Evolutionary conservation across 192 early-diverging fungal species (phyloP).

Genomic region (Geosiphon pyriformis): DNA sequence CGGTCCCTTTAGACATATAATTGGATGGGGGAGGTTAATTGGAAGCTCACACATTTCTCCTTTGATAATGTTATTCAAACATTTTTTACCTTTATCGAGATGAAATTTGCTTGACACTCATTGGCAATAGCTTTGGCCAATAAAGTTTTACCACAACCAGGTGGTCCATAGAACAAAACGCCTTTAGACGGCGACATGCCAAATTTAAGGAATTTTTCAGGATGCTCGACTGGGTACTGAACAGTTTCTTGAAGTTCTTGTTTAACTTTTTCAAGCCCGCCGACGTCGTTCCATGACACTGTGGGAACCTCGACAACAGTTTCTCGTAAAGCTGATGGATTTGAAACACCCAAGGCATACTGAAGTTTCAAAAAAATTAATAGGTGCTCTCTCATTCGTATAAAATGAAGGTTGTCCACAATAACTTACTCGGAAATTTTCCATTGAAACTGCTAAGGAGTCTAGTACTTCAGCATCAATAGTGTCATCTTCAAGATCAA

Average conservation of each 20-base stretch:
- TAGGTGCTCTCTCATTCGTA: constrained; percentile 5
- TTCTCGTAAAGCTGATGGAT: constrained; percentile 98
- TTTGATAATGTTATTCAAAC: too few species aligned
- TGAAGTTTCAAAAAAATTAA: constrained; percentile 7
- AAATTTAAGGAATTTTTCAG: constrained; percentile 99
- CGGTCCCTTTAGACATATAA: constrained; percentile 75
- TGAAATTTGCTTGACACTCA: constrained; percentile 99
- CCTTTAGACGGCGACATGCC: constrained; percentile 96
- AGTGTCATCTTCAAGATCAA: constrained; percentile 97
- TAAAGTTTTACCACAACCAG: constrained; percentile 97
- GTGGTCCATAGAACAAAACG: constrained; percentile 98
- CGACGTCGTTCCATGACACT: constrained; percentile 93
- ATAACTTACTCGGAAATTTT: constrained; percentile 78
- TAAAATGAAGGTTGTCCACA: constrained; percentile 21
- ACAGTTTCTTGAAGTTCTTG: constrained; percentile 97
- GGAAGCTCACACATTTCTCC: too few species aligned
- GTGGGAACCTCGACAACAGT: constrained; percentile 97
- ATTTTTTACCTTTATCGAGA: constrained; percentile 80
- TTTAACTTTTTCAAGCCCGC: constrained; percentile 97
- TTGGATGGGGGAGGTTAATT: too few species aligned
- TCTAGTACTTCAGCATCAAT: constrained; percentile 97
- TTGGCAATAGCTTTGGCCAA: constrained; percentile 99
- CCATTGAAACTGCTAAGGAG: constrained; percentile 92
- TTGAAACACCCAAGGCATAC: constrained; percentile 88
- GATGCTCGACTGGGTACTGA: constrained; percentile 98